Conservation (phyloP, 2,329 filamentous ascomycete species). For the Pseudonectria foliicola region DNA sequence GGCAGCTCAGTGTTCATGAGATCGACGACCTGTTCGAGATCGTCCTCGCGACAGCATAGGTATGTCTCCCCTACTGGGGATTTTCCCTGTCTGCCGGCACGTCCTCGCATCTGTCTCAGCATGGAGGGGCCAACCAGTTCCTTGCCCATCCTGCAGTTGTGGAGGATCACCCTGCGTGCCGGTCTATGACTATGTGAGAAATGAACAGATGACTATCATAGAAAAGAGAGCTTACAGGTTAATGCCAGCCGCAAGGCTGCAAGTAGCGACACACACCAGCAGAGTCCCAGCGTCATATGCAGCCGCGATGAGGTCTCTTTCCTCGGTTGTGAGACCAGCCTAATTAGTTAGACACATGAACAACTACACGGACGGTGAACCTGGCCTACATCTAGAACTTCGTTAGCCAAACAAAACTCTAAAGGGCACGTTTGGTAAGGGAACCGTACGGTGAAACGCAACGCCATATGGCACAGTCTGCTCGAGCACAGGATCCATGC, state of each 20-base stretch:
- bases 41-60: conserved; percentile 61
- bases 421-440: background rate
- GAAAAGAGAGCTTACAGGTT: conserved; percentile 44
- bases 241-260: conserved; percentile 75
- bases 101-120: conserved; percentile 73
- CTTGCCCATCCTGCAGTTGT: conserved; percentile 68
- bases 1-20: conserved; percentile 68
- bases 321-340: conserved; percentile 66
- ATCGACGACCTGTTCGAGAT: conserved; percentile 62
- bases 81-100: conserved; percentile 72
- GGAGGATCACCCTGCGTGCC: conserved; percentile 66
- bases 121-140: conserved; percentile 72
- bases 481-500: conserved; percentile 58
- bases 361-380: background rate
- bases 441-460: conserved; percentile 62
- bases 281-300: conserved; percentile 63
- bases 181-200: conserved; percentile 29
- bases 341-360: conserved; percentile 25
- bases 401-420: conserved; percentile 4
- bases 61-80: conserved; percentile 73
- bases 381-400: conserved; percentile 29
- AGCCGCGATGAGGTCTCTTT: conserved; percentile 62
- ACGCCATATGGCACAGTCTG: conserved; percentile 60
- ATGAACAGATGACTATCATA: no score
- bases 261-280: conserved; percentile 69